Percentiles rank a stretch among this genome's conserved stretches.
phyloP scores from a whole-genome alignment of 805 yeast genomes.

The Danielozyma ontarioensis region DNA sequence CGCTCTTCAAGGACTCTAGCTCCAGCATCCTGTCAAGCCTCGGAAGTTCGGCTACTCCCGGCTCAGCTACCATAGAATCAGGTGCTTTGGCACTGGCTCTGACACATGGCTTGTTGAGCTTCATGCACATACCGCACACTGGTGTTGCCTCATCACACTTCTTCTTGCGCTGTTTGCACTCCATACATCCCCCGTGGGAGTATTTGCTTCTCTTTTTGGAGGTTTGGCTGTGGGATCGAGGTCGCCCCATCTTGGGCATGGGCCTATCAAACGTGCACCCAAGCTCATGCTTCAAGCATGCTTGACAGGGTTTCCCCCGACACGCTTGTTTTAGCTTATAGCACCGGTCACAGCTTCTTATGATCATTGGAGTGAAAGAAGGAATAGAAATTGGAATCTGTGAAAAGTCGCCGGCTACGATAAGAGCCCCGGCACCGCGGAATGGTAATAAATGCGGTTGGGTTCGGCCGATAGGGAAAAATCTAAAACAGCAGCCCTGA shows the following conservation, averaged over 20 bases:
- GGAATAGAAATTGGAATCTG: no score
- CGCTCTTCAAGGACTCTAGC: neutral
- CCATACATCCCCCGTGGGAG: slow-evolving; percentile 14
- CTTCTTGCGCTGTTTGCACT: slow-evolving; percentile 16
- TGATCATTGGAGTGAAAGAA: slow-evolving; percentile 1
- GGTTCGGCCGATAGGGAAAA: no score
- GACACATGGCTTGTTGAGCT: slow-evolving; percentile 7
- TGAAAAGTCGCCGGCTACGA: no score
- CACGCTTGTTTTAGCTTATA: slow-evolving; percentile 19
- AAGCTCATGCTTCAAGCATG: slow-evolving; percentile 7
- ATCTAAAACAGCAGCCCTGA: no score
- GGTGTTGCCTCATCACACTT: slow-evolving; percentile 21
- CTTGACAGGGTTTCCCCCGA: slow-evolving; percentile 14
- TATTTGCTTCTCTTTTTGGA: slow-evolving; percentile 4
- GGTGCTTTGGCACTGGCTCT: no score
- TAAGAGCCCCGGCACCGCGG: no score
- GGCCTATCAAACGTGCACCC: slow-evolving; percentile 12
- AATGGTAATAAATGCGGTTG: no score
- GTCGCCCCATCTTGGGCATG: slow-evolving; percentile 15
- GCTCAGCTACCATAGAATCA: neutral
- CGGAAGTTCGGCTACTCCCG: slow-evolving; percentile 1
- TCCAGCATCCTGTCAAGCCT: neutral
- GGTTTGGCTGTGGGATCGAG: slow-evolving; percentile 4
- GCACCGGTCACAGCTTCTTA: slow-evolving; percentile 21
- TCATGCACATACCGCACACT: slow-evolving; percentile 14